Evolutionary conservation across 2,329 filamentous ascomycete species (phyloP).

Genomic region (Aspergillaceae sp.): DNA sequence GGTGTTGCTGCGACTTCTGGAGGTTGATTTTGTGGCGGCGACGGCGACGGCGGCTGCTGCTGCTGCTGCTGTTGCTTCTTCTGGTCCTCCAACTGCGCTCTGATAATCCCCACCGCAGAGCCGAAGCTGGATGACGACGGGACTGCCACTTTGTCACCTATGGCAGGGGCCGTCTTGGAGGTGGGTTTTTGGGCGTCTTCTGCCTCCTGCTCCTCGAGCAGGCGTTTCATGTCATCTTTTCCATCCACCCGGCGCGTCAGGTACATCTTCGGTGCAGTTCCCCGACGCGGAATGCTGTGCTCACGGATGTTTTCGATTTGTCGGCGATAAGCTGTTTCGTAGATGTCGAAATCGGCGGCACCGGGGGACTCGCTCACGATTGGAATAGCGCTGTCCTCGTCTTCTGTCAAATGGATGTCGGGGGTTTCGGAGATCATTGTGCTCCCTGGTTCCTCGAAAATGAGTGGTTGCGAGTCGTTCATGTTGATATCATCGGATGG

Average conservation of each 20-base stretch:
- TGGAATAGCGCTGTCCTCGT: conserved; percentile 13
- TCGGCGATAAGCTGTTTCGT: conserved; percentile 76
- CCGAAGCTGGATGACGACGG: conserved; percentile 3
- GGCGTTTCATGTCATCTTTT: conserved; percentile 26
- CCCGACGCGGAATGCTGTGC: conserved; percentile 26
- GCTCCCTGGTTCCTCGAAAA: conserved; percentile 21
- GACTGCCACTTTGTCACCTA: conserved; percentile 8
- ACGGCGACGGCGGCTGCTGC: background rate
- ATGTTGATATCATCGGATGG: conserved; percentile 6
- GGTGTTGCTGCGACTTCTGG: too few relatives aligned
- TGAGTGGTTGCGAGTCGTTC: conserved; percentile 6
- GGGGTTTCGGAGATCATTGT: conserved; percentile 29
- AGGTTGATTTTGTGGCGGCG: background rate
- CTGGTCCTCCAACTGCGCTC: conserved; percentile 10
- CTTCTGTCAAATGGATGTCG: conserved; percentile 11
- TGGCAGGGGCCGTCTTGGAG: background rate
- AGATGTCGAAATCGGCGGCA: conserved; percentile 76
- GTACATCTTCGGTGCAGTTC: conserved; percentile 50
- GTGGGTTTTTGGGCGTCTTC: background rate
- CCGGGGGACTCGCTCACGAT: conserved; percentile 77
- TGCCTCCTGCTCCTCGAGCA: conserved; percentile 20
- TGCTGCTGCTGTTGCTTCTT: background rate
- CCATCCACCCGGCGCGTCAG: conserved; percentile 44
- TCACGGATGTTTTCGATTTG: conserved; percentile 66
- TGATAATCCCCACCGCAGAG: conserved; percentile 10